Percentiles rank a stretch among this genome's conserved stretches.
These are phyloP conservation scores for Boehmeria nivea DNA, from an alignment of 306 rosid species.

Conservation along the genomic window DNA sequence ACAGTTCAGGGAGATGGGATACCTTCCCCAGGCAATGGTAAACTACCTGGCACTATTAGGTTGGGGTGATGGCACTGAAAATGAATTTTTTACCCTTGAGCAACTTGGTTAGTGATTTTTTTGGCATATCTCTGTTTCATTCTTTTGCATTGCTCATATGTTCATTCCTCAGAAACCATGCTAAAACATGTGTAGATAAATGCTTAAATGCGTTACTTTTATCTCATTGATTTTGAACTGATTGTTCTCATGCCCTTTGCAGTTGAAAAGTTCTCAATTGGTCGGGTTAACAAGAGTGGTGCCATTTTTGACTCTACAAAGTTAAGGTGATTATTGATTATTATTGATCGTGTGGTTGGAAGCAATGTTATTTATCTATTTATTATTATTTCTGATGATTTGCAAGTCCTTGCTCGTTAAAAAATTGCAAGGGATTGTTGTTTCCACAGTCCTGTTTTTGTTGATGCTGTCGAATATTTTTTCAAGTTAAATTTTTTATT, in stretches of 20 bases:
- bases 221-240: conserved; percentile 11
- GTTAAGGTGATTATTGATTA: conserved; percentile 45
- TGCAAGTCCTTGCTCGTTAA: neutral
- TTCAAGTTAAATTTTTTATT: no score
- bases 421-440: neutral
- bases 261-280: conserved; percentile 87
- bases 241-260: conserved; percentile 19
- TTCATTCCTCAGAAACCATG: neutral
- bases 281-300: conserved; percentile 86
- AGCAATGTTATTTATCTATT: conserved; percentile 2
- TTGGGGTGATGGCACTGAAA: conserved; percentile 97
- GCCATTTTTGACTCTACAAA: conserved; percentile 80
- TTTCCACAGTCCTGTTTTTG: neutral
- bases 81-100: conserved; percentile 73
- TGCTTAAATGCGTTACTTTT: conserved; percentile 11
- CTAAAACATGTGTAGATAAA: conserved; percentile 1
- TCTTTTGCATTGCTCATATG: neutral
- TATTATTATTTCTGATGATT: neutral
- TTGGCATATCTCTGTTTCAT: conserved; percentile 9
- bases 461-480: neutral
- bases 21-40: conserved; percentile 85
- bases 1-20: conserved; percentile 98
- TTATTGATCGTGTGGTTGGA: conserved; percentile 4
- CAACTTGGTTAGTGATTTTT: conserved; percentile 69
- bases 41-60: conserved; percentile 94